Conservation (phyloP, 148 eudicot species). For the Bassia scoparia region DNA sequence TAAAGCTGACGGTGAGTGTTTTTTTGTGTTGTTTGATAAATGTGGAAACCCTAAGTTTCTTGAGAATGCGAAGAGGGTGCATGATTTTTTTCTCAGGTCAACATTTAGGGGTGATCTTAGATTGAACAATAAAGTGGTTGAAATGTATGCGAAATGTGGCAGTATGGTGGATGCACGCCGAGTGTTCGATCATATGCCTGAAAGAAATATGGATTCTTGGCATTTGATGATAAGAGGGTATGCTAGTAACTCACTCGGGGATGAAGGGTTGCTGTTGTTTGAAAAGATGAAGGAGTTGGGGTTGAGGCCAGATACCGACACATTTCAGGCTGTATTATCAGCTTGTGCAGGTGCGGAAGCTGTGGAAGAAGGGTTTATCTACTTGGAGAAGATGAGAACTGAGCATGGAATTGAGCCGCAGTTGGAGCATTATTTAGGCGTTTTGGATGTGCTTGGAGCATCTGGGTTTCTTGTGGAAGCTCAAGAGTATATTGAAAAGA, state of each 20-base stretch:
- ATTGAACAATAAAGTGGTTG: constrained; percentile 52
- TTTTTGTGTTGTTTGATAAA: constrained; percentile 51
- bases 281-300: constrained; percentile 62
- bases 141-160: constrained; percentile 63
- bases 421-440: constrained; percentile 67
- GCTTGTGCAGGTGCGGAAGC: constrained; percentile 89
- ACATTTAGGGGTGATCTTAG: constrained; percentile 45
- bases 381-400: constrained; percentile 60
- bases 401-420: constrained; percentile 65
- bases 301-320: constrained; percentile 49
- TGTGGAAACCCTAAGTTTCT: constrained; percentile 54
- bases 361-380: constrained; percentile 71
- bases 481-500: constrained; percentile 50
- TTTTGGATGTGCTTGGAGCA: constrained; percentile 69
- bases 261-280: constrained; percentile 59
- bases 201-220: constrained; percentile 61
- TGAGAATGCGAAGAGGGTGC: constrained; percentile 66
- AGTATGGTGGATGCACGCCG: constrained; percentile 73
- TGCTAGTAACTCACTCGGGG: constrained; percentile 59
- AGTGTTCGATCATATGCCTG: constrained; percentile 78
- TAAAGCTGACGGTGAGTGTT: constrained; percentile 51
- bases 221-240: constrained; percentile 59
- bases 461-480: constrained; percentile 76
- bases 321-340: constrained; percentile 60
- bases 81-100: constrained; percentile 59